Conservation (phyloP, 106 monocot genomes). For the Phalaenopsis aphrodite region DNA sequence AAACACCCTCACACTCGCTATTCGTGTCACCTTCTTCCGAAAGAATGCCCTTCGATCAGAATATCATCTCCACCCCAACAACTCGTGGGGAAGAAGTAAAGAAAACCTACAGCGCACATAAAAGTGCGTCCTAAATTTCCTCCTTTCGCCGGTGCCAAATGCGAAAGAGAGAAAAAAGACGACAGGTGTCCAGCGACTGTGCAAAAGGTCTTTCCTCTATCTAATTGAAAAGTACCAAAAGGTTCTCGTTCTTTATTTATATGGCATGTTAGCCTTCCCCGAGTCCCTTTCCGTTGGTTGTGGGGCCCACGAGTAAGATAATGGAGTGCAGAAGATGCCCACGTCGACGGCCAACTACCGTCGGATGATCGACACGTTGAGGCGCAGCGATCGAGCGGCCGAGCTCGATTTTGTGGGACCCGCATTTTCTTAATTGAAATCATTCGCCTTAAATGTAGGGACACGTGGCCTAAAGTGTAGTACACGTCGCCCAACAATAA, state of each 20-base stretch:
- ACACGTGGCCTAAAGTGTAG: neutral
- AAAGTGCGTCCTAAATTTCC: neutral
- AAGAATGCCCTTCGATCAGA: neutral
- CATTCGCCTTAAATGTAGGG: neutral
- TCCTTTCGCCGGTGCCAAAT: neutral
- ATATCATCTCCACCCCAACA: neutral
- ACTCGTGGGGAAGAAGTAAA: neutral
- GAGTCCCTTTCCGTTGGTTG: neutral
- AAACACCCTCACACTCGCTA: neutral
- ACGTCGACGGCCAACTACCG: neutral
- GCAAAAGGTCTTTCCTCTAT: neutral
- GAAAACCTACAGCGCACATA: neutral
- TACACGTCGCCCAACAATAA: neutral
- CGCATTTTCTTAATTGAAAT: neutral
- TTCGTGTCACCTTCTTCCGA: neutral
- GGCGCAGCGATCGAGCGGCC: neutral
- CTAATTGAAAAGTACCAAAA: slow-evolving; percentile 2
- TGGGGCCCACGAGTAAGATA: neutral
- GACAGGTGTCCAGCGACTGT: neutral
- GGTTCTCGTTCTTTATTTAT: neutral
- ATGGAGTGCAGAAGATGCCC: neutral
- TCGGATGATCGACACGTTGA: neutral
- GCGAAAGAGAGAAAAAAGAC: neutral
- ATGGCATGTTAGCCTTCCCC: neutral
- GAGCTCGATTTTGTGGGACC: neutral